Conservation (phyloP, 768 basidiomycete species). For the Xerocomus spinulosus region DNA sequence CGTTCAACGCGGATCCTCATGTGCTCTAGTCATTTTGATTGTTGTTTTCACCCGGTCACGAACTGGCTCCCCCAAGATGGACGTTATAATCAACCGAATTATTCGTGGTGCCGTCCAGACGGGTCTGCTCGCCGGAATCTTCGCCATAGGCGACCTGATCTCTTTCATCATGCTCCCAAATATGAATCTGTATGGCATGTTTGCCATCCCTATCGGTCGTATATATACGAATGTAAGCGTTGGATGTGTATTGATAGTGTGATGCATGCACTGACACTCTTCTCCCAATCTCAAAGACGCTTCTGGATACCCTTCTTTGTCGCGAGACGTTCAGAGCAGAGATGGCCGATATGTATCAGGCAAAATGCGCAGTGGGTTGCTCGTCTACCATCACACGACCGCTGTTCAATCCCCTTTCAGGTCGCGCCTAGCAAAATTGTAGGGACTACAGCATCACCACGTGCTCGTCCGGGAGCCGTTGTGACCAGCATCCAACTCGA, state of each 20-base stretch:
- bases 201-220: slow-evolving; percentile 38
- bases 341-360: neutral
- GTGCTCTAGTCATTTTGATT: slow-evolving; percentile 18
- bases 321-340: slow-evolving; percentile 2
- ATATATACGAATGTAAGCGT: slow-evolving; percentile 44
- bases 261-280: neutral
- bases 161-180: slow-evolving; percentile 24
- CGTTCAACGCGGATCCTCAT: too few relatives aligned
- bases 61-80: slow-evolving; percentile 50
- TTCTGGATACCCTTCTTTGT: slow-evolving; percentile 6
- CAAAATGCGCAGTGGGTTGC: neutral
- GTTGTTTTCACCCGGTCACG: slow-evolving; percentile 37
- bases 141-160: slow-evolving; percentile 47
- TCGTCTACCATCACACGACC: slow-evolving; percentile 3
- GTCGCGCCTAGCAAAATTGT: too few relatives aligned
- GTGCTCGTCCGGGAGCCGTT: too few relatives aligned
- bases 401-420: too few relatives aligned
- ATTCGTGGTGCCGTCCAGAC: slow-evolving; percentile 54
- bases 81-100: slow-evolving; percentile 49
- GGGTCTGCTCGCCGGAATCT: slow-evolving; percentile 46
- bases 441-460: too few relatives aligned
- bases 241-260: neutral
- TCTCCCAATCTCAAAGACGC: neutral
- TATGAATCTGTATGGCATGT: slow-evolving; percentile 34
- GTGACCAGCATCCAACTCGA: too few relatives aligned